Base-by-base conservation (phyloP, 129 eudicot species). In the Oenanthe sinensis region DNA sequence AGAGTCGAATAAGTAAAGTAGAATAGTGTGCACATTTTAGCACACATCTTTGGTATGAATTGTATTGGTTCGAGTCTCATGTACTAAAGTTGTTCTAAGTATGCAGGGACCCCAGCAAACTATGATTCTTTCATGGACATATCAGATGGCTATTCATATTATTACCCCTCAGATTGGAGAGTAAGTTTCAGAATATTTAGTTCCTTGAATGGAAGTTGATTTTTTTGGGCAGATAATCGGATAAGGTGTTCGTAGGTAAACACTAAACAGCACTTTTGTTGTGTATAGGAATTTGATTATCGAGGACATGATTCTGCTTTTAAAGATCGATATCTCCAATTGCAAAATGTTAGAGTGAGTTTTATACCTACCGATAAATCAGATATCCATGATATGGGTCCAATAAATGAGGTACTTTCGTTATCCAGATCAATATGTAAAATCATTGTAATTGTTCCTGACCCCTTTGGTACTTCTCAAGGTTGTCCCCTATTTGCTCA, bases 221-320 rank as follows among this genome's bases (percentile, higher is more conserved):
- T 26, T 33, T 62, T 22, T 24, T 63, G 0, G 7, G 10, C 62
- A 52, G 62, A 52, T 8, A 20, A 17, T 52, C 62, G 6, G 26
- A 19, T 52, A 52, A 52, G 62, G 24, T 24, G 36, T 58, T 52
- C 62, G 5, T 39, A 39, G 2, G 42, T 39, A 2, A 39, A 39
- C 42, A 39, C 42, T 5, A 5, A 4, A 37, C 36, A 40, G 44
- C 47, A 68, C 6, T 26, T 80, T 8, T 39, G 36, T 75, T 60
- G 76, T n/a, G 39, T 60, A 58, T 83, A 93, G 98, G 97, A 89
- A 6, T 91, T 86, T 78, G 96, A 94, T 58, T 93, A 85, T 86
- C 81, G 85, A 77, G 98, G 96, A 30, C 98, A 94, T 68, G 98
- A 94, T 80, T 94, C 98, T 70, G 98, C 98, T 22, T 94, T 94